Evolutionary conservation across 1,139 yeast genomes (phyloP).

Genomic region (Komagataea norvegica): DNA sequence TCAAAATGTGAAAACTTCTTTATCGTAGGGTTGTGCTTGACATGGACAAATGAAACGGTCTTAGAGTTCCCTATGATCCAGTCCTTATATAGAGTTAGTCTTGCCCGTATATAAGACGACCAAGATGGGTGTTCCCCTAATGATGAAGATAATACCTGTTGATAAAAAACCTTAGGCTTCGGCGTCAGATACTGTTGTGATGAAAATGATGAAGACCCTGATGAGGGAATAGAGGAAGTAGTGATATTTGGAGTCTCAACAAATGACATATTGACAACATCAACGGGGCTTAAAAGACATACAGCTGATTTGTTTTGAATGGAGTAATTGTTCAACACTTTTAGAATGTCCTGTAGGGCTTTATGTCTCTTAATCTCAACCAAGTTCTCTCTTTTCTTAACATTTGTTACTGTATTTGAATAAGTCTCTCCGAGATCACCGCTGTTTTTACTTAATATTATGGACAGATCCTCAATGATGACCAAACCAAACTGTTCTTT

Average conservation of each 20-base stretch:
- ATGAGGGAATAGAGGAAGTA: too few relatives aligned
- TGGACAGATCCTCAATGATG: constrained; percentile 23
- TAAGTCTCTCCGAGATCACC: constrained; percentile 12
- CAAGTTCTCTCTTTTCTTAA: constrained; percentile 6
- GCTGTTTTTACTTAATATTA: constrained; percentile 12
- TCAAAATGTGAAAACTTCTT: constrained; percentile 12
- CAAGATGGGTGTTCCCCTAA: constrained; percentile 21
- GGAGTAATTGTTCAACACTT: constrained; percentile 15
- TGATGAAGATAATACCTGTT: constrained; percentile 20
- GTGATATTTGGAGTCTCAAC: constrained; percentile 14
- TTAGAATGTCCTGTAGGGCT: constrained; percentile 14
- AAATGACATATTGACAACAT: constrained; percentile 20
- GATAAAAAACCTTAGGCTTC: constrained; percentile 14
- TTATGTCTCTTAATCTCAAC: constrained; percentile 12
- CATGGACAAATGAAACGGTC: constrained; percentile 16
- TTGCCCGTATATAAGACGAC: constrained; percentile 16
- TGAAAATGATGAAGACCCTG: constrained; percentile 3
- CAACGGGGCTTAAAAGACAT: constrained; percentile 17
- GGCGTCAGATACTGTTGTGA: constrained; percentile 7
- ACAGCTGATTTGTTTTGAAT: constrained; percentile 16
- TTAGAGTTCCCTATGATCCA: constrained; percentile 10
- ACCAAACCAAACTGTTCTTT: constrained; percentile 13
- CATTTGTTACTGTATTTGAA: constrained; percentile 1
- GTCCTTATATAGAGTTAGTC: constrained; percentile 22
- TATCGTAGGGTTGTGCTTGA: constrained; percentile 17